Conservation (phyloP, 164 flowering plant genomes). For the Vitis rupestris region DNA sequence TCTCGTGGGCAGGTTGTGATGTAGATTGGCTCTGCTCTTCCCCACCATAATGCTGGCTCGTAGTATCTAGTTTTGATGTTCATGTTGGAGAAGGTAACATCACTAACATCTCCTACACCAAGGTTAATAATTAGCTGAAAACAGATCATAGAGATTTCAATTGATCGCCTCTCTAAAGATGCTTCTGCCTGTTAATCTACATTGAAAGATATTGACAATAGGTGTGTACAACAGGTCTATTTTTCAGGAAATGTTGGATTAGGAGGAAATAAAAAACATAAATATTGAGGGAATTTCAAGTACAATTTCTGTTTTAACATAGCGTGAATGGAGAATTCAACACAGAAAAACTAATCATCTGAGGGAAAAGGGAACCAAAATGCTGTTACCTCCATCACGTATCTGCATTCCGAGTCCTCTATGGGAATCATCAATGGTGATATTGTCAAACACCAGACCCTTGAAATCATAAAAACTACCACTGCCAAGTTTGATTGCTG, state of each 20-base stretch:
- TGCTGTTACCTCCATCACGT: conserved; percentile 88
- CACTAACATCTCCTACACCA: conserved; percentile 74
- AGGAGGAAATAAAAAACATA: background rate
- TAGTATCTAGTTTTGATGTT: conserved; percentile 89
- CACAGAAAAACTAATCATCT: background rate
- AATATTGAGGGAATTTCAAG: background rate
- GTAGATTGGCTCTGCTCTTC: conserved; percentile 95
- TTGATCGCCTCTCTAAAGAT: too few species aligned
- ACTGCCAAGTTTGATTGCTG: conserved; percentile 94
- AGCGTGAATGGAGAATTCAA: background rate
- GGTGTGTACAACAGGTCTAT: too few species aligned
- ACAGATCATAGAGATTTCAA: background rate
- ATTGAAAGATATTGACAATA: too few species aligned
- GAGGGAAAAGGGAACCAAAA: background rate
- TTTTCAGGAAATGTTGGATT: background rate
- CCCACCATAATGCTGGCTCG: conserved; percentile 91
- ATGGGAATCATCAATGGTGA: conserved; percentile 87
- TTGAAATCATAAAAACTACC: conserved; percentile 76
- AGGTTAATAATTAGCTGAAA: background rate
- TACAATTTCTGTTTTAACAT: background rate
- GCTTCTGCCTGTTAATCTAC: too few species aligned
- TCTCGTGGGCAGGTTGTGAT: conserved; percentile 80
- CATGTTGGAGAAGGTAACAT: conserved; percentile 85
- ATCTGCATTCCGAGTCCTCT: conserved; percentile 95
- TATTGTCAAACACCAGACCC: conserved; percentile 69